Conservation (phyloP, 805 yeast species). For the Kurtzmaniella cleridarum region DNA sequence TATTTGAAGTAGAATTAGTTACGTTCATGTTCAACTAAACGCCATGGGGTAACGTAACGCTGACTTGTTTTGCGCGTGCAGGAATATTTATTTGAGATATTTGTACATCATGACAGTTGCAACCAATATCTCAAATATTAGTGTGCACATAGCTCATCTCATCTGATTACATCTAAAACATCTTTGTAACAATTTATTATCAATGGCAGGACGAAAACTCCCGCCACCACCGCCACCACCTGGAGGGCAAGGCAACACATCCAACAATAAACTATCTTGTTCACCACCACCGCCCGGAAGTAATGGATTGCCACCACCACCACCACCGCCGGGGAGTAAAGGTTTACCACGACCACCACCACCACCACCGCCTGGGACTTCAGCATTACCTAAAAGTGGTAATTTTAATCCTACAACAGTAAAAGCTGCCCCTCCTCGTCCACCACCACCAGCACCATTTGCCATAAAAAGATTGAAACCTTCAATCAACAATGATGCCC, state of each 20-base stretch:
- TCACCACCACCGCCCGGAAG: conserved; percentile 6
- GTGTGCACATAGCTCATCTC: no score
- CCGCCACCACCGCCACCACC: conserved; percentile 13
- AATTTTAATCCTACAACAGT: conserved; percentile 1
- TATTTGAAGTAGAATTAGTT: not conserved
- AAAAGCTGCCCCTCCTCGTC: conserved; percentile 19
- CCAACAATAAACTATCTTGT: no score
- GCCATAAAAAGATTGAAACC: conserved; percentile 3
- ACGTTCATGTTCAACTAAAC: no score
- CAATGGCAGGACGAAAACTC: not conserved
- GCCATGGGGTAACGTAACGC: no score
- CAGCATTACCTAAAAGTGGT: conserved; percentile 3
- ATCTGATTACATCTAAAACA: no score
- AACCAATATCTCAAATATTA: no score
- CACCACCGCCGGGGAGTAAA: conserved; percentile 29
- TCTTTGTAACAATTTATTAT: no score
- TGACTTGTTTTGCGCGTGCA: no score
- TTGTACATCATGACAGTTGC: not conserved
- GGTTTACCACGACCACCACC: conserved; percentile 16
- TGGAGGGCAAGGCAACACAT: no score
- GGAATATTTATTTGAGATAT: no score
- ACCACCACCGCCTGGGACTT: conserved; percentile 27
- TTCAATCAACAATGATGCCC: conserved; percentile 1
- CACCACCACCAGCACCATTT: conserved; percentile 12
- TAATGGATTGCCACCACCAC: conserved; percentile 22